Base-by-base conservation (phyloP, 768 basidiomycete species). In the Agaricus sinodeliciosus region DNA sequence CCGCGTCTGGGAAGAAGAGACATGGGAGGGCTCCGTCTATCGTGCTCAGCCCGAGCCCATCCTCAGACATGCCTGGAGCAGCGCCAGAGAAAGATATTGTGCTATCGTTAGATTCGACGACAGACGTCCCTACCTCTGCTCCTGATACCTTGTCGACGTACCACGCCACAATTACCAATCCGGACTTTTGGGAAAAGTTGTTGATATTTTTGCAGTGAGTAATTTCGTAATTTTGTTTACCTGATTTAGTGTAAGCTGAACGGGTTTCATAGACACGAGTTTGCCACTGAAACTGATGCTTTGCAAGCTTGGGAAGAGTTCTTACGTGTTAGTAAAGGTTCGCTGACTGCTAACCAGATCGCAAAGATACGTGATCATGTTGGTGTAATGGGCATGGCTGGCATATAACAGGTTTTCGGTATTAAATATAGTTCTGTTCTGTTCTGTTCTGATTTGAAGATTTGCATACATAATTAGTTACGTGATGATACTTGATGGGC, bases 281-380 rank as follows among this genome's bases (percentile, higher is more conserved):
- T 90, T 58, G 60, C 72, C 19, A 77, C 75, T 31, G 76, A 79
- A 25, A 67, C 72, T 35, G 93, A 94, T 59, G 82, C 81, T 1
- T 73, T 82, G 27, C 65, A 69, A 13, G 89, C 85, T 0, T 97
- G 91, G 69, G 94, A 97, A 68, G 82, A 85, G 51, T 95, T 92
- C 70, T 77, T 98, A 58, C 72, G 81, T 16, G 87, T 85, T 0
- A 84, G 82, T 65, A 94, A 94, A 64, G 85, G 82, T 6, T 78
- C 77, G 25, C 75, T 99, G 61, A 88, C 82, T 15, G 83, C 91
- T 0, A 83, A 76, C 55, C 90, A 97, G 64, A 90, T 96, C 52
- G 95, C 95, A 12, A 89, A 81, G 73, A 93, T 97, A 60, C 79
- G 95, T 44, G 95, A 97, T 65, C 74, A 76, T 18, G 87, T 93